Evolutionary conservation across 1,284 basidiomycete species (phyloP).

Genomic region (Leccinum pseudoinsigne): DNA sequence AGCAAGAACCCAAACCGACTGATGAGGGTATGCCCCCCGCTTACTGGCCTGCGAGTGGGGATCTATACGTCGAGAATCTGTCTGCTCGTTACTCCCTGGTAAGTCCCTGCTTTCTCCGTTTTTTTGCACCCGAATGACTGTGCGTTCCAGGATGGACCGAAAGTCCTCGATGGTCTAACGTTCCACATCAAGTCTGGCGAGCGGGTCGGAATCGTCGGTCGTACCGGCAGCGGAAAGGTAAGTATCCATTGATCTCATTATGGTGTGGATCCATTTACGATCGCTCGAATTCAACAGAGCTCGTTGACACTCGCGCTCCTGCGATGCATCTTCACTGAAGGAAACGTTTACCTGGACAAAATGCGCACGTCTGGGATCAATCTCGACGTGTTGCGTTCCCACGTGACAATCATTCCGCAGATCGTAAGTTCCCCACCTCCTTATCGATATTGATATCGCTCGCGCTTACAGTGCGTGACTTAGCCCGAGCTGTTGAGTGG

Average conservation of each 20-base stretch:
- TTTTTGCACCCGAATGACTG: not conserved
- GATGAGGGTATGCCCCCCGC: not conserved
- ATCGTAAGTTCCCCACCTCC: not conserved
- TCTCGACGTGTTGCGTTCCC: constrained; percentile 5
- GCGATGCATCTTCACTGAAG: constrained; percentile 57
- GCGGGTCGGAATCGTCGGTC: constrained; percentile 2
- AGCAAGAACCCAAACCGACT: not conserved
- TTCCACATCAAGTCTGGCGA: constrained; percentile 4
- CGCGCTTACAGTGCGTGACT: not conserved
- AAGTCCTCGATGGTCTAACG: not conserved
- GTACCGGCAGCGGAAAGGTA: constrained; percentile 6
- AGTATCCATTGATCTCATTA: not conserved
- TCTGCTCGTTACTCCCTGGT: constrained; percentile 4
- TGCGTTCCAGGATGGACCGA: constrained; percentile 1
- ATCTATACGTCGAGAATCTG: constrained; percentile 1
- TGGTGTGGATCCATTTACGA: not conserved
- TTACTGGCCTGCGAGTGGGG: not conserved
- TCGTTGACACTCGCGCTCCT: constrained; percentile 52
- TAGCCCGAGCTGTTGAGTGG: constrained; percentile 38
- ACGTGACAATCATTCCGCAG: constrained; percentile 4
- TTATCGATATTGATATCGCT: too few species aligned
- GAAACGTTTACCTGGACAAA: constrained; percentile 55
- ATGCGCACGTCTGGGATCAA: constrained; percentile 34
- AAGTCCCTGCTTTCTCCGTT: not conserved
- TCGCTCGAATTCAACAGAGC: constrained; percentile 33